Conservation (phyloP, 2,329 filamentous ascomycete species). For the Curvularia verruculosa region DNA sequence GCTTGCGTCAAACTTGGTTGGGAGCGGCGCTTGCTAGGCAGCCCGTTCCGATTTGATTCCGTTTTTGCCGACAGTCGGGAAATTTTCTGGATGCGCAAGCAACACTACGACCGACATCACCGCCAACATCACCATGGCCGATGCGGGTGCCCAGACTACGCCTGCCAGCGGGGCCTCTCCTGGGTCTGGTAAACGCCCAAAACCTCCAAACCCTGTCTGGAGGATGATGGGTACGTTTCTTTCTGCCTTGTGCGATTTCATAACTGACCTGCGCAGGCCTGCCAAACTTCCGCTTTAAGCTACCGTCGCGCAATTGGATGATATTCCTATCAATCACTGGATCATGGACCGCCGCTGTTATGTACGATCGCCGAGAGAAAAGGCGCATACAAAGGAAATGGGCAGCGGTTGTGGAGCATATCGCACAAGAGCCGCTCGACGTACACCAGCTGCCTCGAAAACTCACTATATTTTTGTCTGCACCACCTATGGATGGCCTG, state of each 20-base stretch:
- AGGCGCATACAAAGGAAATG: constrained; percentile 84
- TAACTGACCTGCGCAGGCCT: constrained; percentile 63
- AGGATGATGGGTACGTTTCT: constrained; percentile 48
- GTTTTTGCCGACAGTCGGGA: constrained; percentile 24
- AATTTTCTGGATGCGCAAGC: constrained; percentile 32
- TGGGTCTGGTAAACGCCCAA: constrained; percentile 35
- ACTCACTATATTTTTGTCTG: constrained; percentile 83
- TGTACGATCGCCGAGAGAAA: constrained; percentile 94
- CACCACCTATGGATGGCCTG: constrained; percentile 85
- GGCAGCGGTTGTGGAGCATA: constrained; percentile 81
- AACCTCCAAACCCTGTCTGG: constrained; percentile 47
- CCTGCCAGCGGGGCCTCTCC: constrained; percentile 29
- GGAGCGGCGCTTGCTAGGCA: constrained; percentile 2
- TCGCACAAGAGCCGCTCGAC: constrained; percentile 77
- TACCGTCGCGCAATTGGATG: constrained; percentile 96
- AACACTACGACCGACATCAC: constrained; percentile 18
- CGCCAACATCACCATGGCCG: constrained; percentile 38
- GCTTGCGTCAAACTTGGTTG: neutral
- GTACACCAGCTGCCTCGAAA: constrained; percentile 78
- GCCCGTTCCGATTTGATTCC: constrained; percentile 26
- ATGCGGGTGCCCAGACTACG: constrained; percentile 38
- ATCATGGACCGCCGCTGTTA: constrained; percentile 77
- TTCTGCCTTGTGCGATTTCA: constrained; percentile 3
- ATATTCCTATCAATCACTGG: constrained; percentile 87
- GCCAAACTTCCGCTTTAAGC: constrained; percentile 78